Evolutionary conservation across 164 flowering plant species (phyloP), one percentile per base, ranked within the genome.

Genomic region (Vitis amurensis): DNA sequence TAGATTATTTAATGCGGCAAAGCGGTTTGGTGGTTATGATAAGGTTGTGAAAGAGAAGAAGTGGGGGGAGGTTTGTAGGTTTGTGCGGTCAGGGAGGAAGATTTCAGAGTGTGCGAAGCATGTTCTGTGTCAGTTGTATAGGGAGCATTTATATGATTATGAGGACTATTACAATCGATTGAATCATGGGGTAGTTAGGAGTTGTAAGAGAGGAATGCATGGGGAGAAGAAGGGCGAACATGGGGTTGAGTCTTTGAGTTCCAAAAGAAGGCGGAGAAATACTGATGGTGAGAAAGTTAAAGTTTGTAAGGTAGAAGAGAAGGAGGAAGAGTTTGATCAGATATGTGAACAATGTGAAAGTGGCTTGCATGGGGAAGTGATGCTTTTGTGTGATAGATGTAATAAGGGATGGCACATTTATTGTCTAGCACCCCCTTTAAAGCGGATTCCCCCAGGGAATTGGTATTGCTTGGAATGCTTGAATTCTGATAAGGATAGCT

Each of bases 381-480:
- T 95, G 99, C 93, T 95, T 56, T 77, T 95, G 77, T 92, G 99
- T 67, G 99, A 95, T 71, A 84, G 97, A 75, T 95, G 99, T 77
- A 79, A 95, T 55, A 92, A 86, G 67, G 99, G 99, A 23, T 95
- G 99, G 99, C 99, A 95, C 72, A 83, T 87, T 11, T 84, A 95
- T 78, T 94, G 99, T 74, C 86, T 95, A 31, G 90, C 98, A 2
- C 99, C 99, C 13, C 99, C 98, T 3, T 73, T 92, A 70, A 86
- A 91, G 73, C 77, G 69, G 55, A 80, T 95, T 15, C 99, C 99
- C 4, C 74, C 80, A 9, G 99, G 99, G 13, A 92, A 95, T 55
- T 95, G 99, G 99, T 95, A 95, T 78, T 95, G 99, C 78, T 82
- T 88, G 51, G 96, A 91, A 50, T 92, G 99, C 73, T 76, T 92